Evolutionary conservation across 169 alveolate species (phyloP).

Genomic region (Neospora caninum): DNA sequence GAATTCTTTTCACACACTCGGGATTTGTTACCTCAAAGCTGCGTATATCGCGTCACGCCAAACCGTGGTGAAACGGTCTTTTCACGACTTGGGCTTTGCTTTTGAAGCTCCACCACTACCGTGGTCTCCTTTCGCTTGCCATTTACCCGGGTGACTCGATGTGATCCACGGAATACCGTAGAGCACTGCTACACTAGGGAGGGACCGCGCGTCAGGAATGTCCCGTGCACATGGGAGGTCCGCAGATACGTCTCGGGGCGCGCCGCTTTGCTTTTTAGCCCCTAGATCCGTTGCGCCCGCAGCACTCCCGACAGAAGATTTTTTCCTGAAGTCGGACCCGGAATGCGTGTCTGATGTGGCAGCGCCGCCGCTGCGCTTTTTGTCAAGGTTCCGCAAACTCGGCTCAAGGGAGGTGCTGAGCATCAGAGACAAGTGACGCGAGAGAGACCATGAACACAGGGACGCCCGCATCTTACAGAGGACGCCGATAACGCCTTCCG

Average conservation of each 20-base stretch:
- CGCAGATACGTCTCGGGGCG: background rate
- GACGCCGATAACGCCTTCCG: too few relatives aligned
- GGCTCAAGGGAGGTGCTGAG: background rate
- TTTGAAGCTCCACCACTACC: background rate
- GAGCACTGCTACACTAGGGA: background rate
- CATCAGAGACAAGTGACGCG: background rate
- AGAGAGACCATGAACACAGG: too few relatives aligned
- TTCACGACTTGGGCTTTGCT: background rate
- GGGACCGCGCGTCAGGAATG: background rate
- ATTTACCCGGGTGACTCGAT: background rate
- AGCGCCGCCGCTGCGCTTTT: background rate
- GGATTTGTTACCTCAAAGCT: background rate
- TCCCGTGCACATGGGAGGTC: background rate
- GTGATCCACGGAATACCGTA: conserved; percentile 31
- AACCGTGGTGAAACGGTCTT: background rate
- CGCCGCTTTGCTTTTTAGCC: too few relatives aligned
- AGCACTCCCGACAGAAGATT: background rate
- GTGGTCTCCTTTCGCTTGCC: background rate
- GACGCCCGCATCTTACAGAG: too few relatives aligned
- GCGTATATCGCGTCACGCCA: background rate
- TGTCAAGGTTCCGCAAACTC: background rate
- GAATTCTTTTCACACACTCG: too few relatives aligned
- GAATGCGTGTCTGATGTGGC: background rate
- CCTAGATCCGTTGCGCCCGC: background rate
- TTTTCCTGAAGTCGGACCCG: background rate